Percentiles rank a stretch among this genome's conserved stretches.
Conservation (phyloP, 768 basidiomycete species). For the Podaxis sp. region DNA sequence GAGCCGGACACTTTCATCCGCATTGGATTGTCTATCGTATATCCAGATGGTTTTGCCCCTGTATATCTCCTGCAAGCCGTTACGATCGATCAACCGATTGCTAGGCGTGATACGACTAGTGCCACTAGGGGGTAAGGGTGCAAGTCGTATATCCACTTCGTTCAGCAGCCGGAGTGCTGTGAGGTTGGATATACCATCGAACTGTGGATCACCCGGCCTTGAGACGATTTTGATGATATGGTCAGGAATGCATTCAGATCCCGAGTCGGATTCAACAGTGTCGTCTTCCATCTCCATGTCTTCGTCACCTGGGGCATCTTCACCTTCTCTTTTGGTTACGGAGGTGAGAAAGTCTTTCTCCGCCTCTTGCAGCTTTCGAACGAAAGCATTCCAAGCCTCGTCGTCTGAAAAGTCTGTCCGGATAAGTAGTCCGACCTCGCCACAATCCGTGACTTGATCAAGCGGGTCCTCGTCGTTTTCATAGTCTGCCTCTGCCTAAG, state of each 20-base stretch:
- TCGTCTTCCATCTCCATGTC: slow-evolving; percentile 20
- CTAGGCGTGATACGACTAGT: slow-evolving; percentile 41
- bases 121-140: slow-evolving; percentile 43
- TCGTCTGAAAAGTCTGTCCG: slow-evolving; percentile 73
- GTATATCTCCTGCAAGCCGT: slow-evolving; percentile 73
- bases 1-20: slow-evolving; percentile 63
- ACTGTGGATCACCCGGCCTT: slow-evolving; percentile 29
- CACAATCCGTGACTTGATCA: slow-evolving; percentile 43
- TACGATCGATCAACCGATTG: slow-evolving; percentile 56
- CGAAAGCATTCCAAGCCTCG: slow-evolving; percentile 58
- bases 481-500: neutral
- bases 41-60: slow-evolving; percentile 68
- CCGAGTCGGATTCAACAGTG: slow-evolving; percentile 27
- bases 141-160: slow-evolving; percentile 60
- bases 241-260: slow-evolving; percentile 23
- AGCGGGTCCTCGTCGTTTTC: slow-evolving; percentile 47
- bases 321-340: slow-evolving; percentile 1
- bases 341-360: slow-evolving; percentile 51
- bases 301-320: neutral
- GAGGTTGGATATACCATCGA: slow-evolving; percentile 59
- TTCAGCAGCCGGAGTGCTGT: slow-evolving; percentile 63
- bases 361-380: slow-evolving; percentile 40
- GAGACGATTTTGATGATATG: slow-evolving; percentile 47
- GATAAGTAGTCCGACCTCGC: slow-evolving; percentile 58
- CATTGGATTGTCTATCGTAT: slow-evolving; percentile 64